Evolutionary conservation across 2,329 filamentous ascomycete species (phyloP), one percentile per base, ranked within the genome.

Genomic region (Colletotrichum shisoi): DNA sequence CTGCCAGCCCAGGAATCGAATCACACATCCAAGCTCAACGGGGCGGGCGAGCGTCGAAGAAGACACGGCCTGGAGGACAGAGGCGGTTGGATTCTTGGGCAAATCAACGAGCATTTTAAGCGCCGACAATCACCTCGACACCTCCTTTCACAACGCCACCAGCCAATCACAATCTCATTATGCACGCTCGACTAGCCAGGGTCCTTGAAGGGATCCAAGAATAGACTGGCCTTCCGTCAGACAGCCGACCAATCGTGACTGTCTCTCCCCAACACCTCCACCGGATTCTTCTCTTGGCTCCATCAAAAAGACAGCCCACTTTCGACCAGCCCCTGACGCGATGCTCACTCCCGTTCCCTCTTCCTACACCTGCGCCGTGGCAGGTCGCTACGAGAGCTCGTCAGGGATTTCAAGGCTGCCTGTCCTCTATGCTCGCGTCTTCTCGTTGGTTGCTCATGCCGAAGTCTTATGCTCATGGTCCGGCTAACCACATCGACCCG

Each of bases 121-220:
- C 71, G 71, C 71, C 70, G 70, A 52, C 62, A 69, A 51, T 56
- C 56, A 60, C 62, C 48, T 70, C 53, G 61, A 48, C 51, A n/a
- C 57, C 31, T 53, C 61, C 51, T 21, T 67, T 68, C 67, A 70
- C 70, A 65, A 37, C 24, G 8, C 39, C 44, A 52, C 12, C 48
- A 54, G 39, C 71, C 71, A 72, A 72, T 71, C 68, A 67, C 9
- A 56, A 51, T 51, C 66, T 54, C 52, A 42, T 42, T 45, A 67
- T 57, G 58, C 51, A 49, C 57, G 45, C 27, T 24, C 37, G n/a
- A 57, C 48, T 51, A 42, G 40, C 65, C 46, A 44, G 63, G 64
- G 27, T 51, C n/a, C 42, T 27, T 24, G 37, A 27, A 24, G 53
- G 48, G 34, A 59, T 70, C 71, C 63, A 72, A 72, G 69, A 72